phyloP scores from a whole-genome alignment of 2,329 filamentous ascomycete genomes.

The Curvularia spicifera region DNA sequence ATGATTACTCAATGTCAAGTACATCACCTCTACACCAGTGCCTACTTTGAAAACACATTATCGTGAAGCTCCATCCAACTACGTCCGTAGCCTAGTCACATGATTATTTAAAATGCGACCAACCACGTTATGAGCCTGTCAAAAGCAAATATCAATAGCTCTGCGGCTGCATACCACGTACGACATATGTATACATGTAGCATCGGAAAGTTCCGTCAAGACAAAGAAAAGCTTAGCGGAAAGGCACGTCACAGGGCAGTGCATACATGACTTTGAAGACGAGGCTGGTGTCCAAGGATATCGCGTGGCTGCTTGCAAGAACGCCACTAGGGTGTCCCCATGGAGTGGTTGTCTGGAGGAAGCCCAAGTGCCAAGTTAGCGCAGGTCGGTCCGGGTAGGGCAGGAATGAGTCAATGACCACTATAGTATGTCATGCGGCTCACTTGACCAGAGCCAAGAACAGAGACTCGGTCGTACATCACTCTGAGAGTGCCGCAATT shows the following conservation, averaged over 20 bases:
- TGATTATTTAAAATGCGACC: too few species aligned
- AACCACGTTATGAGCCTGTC: too few species aligned
- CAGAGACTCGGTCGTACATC: neutral
- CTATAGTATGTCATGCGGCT: constrained; percentile 2
- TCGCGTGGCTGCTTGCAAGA: constrained; percentile 2
- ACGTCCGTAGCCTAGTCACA: too few species aligned
- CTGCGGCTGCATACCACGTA: neutral
- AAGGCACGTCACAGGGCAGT: neutral
- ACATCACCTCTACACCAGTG: too few species aligned
- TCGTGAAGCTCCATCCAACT: too few species aligned
- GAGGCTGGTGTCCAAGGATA: constrained; percentile 1
- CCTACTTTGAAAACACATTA: too few species aligned
- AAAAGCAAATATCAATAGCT: neutral
- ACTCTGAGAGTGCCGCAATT: neutral
- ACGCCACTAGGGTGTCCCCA: constrained; percentile 7
- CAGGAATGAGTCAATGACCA: constrained; percentile 1
- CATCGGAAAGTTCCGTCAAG: neutral
- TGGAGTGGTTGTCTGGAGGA: neutral
- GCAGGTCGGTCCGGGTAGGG: neutral
- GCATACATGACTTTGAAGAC: neutral
- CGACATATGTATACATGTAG: neutral
- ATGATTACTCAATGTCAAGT: too few species aligned
- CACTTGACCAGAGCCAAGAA: neutral
- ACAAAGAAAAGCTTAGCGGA: neutral
- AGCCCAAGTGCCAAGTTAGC: constrained; percentile 1